Conservation (phyloP, 441 rosid genomes). For the Cnidoscolus chayamansa region DNA sequence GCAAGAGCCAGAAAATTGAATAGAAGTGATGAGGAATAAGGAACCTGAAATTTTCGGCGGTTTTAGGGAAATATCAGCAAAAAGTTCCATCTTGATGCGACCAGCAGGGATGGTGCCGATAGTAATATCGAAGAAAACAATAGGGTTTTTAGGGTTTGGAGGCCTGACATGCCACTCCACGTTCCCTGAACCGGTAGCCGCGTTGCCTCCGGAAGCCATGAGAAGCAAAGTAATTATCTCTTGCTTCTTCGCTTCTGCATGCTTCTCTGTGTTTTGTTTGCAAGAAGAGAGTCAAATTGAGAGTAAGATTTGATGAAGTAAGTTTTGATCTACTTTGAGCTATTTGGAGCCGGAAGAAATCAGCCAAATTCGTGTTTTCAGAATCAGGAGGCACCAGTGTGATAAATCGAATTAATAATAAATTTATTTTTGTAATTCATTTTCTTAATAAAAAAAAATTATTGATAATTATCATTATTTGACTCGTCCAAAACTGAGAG, state of each 20-base stretch:
- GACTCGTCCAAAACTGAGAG: too few relatives aligned
- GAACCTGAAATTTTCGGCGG: slow-evolving; percentile 93
- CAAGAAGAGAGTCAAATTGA: too few relatives aligned
- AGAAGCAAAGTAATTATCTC: neutral
- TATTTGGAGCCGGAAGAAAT: too few relatives aligned
- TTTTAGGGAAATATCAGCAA: slow-evolving; percentile 88
- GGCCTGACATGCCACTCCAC: slow-evolving; percentile 98
- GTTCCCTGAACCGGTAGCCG: slow-evolving; percentile 47
- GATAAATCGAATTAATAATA: too few relatives aligned
- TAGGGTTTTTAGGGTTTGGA: slow-evolving; percentile 85
- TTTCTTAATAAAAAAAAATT: too few relatives aligned
- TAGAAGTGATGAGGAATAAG: neutral
- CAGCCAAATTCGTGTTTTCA: too few relatives aligned
- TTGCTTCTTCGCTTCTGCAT: neutral
- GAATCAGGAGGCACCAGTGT: too few relatives aligned
- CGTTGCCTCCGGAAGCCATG: slow-evolving; percentile 54
- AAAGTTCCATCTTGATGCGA: slow-evolving; percentile 96
- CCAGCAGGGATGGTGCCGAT: slow-evolving; percentile 92
- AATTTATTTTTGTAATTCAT: too few relatives aligned
- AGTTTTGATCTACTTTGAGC: too few relatives aligned
- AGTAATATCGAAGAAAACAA: slow-evolving; percentile 87
- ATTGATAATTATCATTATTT: too few relatives aligned
- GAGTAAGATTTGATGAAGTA: too few relatives aligned
- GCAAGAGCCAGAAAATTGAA: neutral
- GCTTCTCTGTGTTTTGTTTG: neutral